phyloP scores from a whole-genome alignment of 208 protist species.

The Acanthamoeba rhysodes region DNA sequence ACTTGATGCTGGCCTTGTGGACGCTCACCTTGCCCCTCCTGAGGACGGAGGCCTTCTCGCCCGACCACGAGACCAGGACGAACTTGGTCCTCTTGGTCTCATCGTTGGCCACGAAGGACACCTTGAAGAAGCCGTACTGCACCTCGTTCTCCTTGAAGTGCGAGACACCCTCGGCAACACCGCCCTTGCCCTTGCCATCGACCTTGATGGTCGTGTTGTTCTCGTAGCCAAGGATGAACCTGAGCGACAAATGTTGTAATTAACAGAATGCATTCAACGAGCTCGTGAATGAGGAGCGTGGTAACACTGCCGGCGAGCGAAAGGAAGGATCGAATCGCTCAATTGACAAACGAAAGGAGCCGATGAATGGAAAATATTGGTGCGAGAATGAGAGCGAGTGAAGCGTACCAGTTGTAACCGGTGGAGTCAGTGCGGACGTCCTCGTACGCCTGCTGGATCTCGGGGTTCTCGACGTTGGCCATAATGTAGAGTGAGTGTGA shows the following conservation, averaged over 20 bases:
- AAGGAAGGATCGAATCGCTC: neutral
- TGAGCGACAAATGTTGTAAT: neutral
- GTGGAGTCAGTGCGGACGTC: slow-evolving; percentile 57
- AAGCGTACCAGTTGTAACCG: slow-evolving; percentile 35
- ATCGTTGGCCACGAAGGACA: slow-evolving; percentile 67
- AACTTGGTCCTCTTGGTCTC: slow-evolving; percentile 73
- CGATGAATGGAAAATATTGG: neutral
- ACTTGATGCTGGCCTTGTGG: slow-evolving; percentile 68
- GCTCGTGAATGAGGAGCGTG: neutral
- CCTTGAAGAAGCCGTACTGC: slow-evolving; percentile 69
- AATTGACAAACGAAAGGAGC: neutral
- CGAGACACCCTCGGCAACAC: slow-evolving; percentile 50
- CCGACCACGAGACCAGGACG: slow-evolving; percentile 59
- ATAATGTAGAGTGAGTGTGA: neutral
- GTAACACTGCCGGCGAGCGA: neutral
- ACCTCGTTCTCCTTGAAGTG: slow-evolving; percentile 52
- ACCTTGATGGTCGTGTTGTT: slow-evolving; percentile 67
- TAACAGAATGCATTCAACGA: neutral
- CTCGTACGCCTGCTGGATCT: slow-evolving; percentile 53
- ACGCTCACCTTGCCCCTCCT: slow-evolving; percentile 72
- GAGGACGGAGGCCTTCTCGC: slow-evolving; percentile 70
- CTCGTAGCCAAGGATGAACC: slow-evolving; percentile 60
- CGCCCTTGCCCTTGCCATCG: slow-evolving; percentile 63
- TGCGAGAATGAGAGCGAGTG: neutral
- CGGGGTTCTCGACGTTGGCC: slow-evolving; percentile 62